Evolutionary conservation across 2,329 filamentous ascomycete species (phyloP), one percentile per base, ranked within the genome.

Genomic region (Claviceps purpurea): DNA sequence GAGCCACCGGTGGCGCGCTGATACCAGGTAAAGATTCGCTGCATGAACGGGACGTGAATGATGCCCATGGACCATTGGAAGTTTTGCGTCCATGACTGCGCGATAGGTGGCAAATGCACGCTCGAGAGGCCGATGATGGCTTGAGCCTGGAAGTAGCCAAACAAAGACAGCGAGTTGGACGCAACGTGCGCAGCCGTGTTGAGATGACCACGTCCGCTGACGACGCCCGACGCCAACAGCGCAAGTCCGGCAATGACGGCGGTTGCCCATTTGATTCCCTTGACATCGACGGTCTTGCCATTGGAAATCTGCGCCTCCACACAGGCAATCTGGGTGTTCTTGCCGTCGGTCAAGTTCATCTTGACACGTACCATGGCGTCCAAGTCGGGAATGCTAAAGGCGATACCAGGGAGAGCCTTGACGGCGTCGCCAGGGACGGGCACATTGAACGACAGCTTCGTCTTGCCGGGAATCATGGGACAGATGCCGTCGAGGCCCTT

Each of bases 61-160:
- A 96, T 89, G 60, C 90, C 90, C 87, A 96, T 91, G 63, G 85
- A 93, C 90, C 90, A 96, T 65, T 94, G 86, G 72, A 96, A 95
- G 70, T 95, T 91, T 70, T 95, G 90, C 1, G 89, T 95, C 90
- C 90, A 96, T 0, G 89, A 78, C 61, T 86, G 78, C 52, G 94
- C 90, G 55, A 95, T 86, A 0, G 90, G 90, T 11, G 90, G 90
- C 49, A 95, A 78, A 47, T 76, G 74, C 14, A 95, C 84, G 22
- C 85, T 79, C 50, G 84, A 87, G 69, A 95, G 83, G 56, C 89
- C 90, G 61, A 95, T 76, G 68, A 95, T 89, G 30, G 90, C 89
- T 68, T 95, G 89, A 3, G 87, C 82, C 69, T 96, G 90, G 76
- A 95, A 95, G 69, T 93, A 95, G 54, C 86, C 81, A 65, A 95